Base-by-base conservation (phyloP, 2,329 filamentous ascomycete genomes). In the Pyrenochaeta sp. region DNA sequence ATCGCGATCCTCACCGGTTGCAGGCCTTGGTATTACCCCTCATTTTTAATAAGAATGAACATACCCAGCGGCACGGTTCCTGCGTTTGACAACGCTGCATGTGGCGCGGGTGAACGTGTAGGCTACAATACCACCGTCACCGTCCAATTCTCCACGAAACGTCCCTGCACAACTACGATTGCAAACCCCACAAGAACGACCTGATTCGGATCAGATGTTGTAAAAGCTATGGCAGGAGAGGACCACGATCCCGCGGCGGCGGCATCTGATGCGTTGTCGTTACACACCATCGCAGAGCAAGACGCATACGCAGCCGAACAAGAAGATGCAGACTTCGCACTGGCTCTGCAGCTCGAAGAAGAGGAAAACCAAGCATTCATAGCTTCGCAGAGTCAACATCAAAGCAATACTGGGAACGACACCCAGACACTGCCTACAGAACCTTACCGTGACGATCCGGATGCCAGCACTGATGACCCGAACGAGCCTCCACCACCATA, bases 241-340 rank as follows among this genome's bases (percentile, higher is more conserved):
- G n/a, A n/a, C 37, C 15, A 28, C 11, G 43, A 38, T 13, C 21
- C 35, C 3, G 11, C 26, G 17, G 17, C 38, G 7, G 38, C 47
- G 15, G 41, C 46, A 6, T 37, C 32, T 6, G 48, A 52, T 21
- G 48, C 48, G 9, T 22, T 52, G 3, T 52, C 48, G 10, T 23
- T 52, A 3, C 48, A 52, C 22, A 52, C 48, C n/a, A 52, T 52
- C 34, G 44, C 48, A 18, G 48, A 52, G 17, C 21, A 31, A 29
- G 48, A 52, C 30, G 27, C 34, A n/a, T 48, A 52, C 29, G 48
- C 30, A 11, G 11, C 44, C 10, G 48, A 52, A 30, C 48, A 52
- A 28, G 48, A 52, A 39, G 48, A 52, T 38, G 44, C 40, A 7
- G 48, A 52, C 24, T 48, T 48, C 36, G 48, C 48, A 13, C 35